These are phyloP conservation scores for Colletotrichum neosansevieriae DNA, from an alignment of 2,329 filamentous ascomycete species.

Conservation along the genomic window DNA sequence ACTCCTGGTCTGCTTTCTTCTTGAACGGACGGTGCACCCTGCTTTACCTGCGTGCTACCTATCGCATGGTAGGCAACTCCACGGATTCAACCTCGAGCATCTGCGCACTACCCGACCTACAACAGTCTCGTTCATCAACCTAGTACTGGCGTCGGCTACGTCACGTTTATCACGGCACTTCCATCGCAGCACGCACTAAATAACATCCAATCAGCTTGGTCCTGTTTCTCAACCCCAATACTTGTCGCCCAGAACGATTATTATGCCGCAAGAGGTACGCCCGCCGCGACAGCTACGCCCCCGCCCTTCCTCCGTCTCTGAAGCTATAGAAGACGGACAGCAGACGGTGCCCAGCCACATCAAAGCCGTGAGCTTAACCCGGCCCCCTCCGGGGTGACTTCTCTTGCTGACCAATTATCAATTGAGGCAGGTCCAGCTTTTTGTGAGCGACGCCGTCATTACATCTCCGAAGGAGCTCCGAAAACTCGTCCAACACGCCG, in stretches of 20 bases:
- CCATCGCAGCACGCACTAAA: not conserved
- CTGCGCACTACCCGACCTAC: too few relatives aligned
- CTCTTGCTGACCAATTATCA: not conserved
- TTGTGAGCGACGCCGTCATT: not conserved
- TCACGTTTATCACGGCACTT: not conserved
- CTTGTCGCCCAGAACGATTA: not conserved
- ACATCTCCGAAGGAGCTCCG: not conserved
- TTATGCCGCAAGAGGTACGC: not conserved
- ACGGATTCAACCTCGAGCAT: too few relatives aligned
- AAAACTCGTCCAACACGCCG: rapidly evolving
- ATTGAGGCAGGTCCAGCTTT: not conserved
- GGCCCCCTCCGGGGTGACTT: not conserved
- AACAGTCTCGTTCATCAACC: not conserved
- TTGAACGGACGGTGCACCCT: too few relatives aligned
- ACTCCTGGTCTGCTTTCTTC: too few relatives aligned
- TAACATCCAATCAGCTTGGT: not conserved
- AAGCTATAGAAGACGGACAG: not conserved
- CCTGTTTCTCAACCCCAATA: not conserved
- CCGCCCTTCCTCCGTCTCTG: not conserved
- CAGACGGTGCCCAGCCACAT: rapidly evolving
- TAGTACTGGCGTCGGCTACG: not conserved
- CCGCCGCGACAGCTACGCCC: not conserved
- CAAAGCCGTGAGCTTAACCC: rapidly evolving
- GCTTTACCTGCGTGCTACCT: too few relatives aligned
- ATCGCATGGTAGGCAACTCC: too few relatives aligned